Evolutionary conservation across 2,329 filamentous ascomycete species (phyloP), one percentile per base, ranked within the genome.

Genomic region (Colletotrichum tropicicola): DNA sequence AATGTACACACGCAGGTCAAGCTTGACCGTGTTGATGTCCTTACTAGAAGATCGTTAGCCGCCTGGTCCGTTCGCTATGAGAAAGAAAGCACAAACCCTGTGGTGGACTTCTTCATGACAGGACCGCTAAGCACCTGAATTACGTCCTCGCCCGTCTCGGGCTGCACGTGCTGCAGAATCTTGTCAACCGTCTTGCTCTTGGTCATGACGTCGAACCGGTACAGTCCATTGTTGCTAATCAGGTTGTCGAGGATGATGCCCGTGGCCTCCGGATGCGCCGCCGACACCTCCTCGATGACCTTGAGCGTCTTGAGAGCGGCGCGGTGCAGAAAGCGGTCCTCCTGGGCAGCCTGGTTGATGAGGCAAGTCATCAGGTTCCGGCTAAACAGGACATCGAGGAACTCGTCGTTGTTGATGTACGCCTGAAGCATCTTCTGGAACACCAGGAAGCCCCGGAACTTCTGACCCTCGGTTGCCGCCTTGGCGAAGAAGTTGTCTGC

Each of bases 361-460:
- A 97, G 80, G 72, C 91, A 95, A 51, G 89, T 86, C 79, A 97
- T 89, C 21, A 98, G 81, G 71, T 97, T 97, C 67, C 90, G 89
- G 71, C 92, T 94, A 75, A 98, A 97, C 0, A 97, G 82, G 8
- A 78, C 83, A 68, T 76, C 83, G 55, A 80, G 86, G 70, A 84
- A 85, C 60, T 69, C 55, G 17, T 73, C 73, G 21, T 53, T 53
- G 19, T 66, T 59, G 30, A 82, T 80, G 8, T 86, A 77, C 4
- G 81, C 80, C 45, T 85, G 80, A 4, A 98, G 79, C 70, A 94
- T 87, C 72, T 91, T 92, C 71, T 91, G 89, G 72, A 98, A 93
- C 3, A 98, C 86, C 72, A 94, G 89, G 78, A 98, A 95, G 0
- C 96, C 96, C 77, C 93, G 94, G 72, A 93, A 93, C 77, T 98